These are phyloP conservation scores for Clonostachys byssicola DNA, from an alignment of 2,329 filamentous ascomycete genomes.

Conservation along the genomic window DNA sequence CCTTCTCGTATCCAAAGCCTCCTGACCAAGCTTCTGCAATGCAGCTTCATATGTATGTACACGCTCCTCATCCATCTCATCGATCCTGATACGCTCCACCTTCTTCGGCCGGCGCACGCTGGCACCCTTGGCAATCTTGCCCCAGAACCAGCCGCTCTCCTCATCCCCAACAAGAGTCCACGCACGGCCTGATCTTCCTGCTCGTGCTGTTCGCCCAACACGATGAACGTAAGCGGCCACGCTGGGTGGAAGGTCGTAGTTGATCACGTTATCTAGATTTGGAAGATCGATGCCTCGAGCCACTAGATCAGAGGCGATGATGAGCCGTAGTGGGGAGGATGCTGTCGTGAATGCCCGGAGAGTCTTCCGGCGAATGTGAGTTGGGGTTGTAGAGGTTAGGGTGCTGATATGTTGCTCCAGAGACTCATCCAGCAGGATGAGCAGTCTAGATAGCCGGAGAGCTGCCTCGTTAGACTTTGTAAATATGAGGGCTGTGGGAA, in stretches of 20 bases:
- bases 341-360: conserved; percentile 63
- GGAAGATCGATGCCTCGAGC: conserved; percentile 84
- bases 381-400: conserved; percentile 75
- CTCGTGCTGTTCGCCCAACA: conserved; percentile 85
- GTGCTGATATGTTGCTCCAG: conserved; percentile 58
- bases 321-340: conserved; percentile 64
- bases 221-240: conserved; percentile 85
- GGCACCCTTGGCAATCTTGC: conserved; percentile 64
- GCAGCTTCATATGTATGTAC: conserved; percentile 48
- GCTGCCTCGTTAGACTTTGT: conserved; percentile 88
- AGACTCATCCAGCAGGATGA: conserved; percentile 61
- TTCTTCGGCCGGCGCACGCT: conserved; percentile 37
- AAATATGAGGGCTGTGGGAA: conserved; percentile 68
- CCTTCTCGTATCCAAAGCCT: conserved; percentile 35
- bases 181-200: conserved; percentile 68
- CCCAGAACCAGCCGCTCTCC: conserved; percentile 91
- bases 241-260: conserved; percentile 86
- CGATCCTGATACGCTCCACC: conserved; percentile 43
- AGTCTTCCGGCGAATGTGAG: conserved; percentile 62
- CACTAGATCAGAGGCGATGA: conserved; percentile 91
- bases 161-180: conserved; percentile 83
- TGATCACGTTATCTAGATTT: conserved; percentile 78
- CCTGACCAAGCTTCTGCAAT: conserved; percentile 57
- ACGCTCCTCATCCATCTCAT: conserved; percentile 41
- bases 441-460: conserved; percentile 77